A percentile compares a stretch with the other conserved stretches of the same genome.
These are phyloP conservation scores for Stemphylium lycopersici DNA, from an alignment of 2,329 filamentous ascomycete genomes.

Conservation along the genomic window DNA sequence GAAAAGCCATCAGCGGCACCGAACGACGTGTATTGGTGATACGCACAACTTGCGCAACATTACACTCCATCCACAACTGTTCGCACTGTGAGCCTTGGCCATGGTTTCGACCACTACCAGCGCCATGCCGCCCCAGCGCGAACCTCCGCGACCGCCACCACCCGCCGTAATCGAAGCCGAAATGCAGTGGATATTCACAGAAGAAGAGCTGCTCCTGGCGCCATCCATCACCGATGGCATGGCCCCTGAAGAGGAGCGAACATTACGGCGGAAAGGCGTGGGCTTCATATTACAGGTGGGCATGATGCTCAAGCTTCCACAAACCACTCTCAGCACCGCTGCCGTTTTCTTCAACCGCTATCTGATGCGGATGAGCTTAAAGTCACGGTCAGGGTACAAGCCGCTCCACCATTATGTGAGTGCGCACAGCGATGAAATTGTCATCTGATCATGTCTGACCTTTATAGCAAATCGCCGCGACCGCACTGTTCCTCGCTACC, in stretches of 20 bases:
- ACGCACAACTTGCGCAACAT: constrained; percentile 1
- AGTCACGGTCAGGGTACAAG: constrained; percentile 67
- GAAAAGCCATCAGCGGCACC: not conserved
- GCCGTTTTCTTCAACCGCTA: constrained; percentile 96
- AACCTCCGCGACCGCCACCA: constrained; percentile 46
- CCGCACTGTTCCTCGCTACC: constrained; percentile 89
- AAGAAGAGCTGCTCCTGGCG: constrained; percentile 79
- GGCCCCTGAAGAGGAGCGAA: constrained; percentile 74
- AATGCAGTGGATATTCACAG: constrained; percentile 87
- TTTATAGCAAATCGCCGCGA: constrained; percentile 77
- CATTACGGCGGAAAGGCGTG: constrained; percentile 85
- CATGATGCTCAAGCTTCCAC: constrained; percentile 87
- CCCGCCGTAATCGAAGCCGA: constrained; percentile 61
- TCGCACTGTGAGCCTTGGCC: constrained; percentile 3
- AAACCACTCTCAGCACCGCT: constrained; percentile 89
- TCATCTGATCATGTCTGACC: constrained; percentile 12
- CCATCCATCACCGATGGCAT: constrained; percentile 87
- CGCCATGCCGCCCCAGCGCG: constrained; percentile 30
- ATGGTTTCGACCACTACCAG: constrained; percentile 41
- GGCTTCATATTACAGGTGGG: constrained; percentile 97
- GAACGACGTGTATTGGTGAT: not conserved
- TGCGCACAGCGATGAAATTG: not conserved
- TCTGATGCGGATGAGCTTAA: constrained; percentile 87
- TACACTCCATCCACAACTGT: not conserved
- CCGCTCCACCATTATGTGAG: constrained; percentile 82